Evolutionary conservation across 352 stramenopile species (phyloP), one percentile per base, ranked within the genome.

Genomic region (Phytophthora brassicae): DNA sequence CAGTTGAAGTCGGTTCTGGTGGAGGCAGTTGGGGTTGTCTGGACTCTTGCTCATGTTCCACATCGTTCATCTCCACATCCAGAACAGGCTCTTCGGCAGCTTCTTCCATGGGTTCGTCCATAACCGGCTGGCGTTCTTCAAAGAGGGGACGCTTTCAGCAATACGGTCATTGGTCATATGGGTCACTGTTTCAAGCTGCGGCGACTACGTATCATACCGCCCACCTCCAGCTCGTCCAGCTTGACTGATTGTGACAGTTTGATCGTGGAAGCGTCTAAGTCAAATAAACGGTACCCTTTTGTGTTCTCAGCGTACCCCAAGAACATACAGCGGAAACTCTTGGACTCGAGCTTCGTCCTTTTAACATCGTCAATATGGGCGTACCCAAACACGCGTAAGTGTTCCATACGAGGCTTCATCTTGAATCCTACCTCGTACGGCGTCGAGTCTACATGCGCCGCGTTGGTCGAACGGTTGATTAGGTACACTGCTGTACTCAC

Each of bases 401-500:
- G 26, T 9, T 31, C 26, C 26, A 31, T 8, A 8, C 26, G 26
- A 9, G 58, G 51, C 9, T 60, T 60, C 13, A 29, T 17, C 19
- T 61, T 63, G 24, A 65, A 67, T 6, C 11, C 59, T 16, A 67
- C 1, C 33, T 79, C 55, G 26, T 53, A 70, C 28, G 71, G 58
- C 5, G 64, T 75, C 2, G 4, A 33, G 6, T 28, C 20, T 16
- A 35, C 20, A 3, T 38, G 8, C 19, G 4, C 5, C 0, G 13
- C 49, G 43, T 56, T 68, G 0, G 49, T 44, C 2, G 64, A 45
- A 4, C 61, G 31, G 41, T 74, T 77, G 17, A 74, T 45, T 0
- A 76, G 11, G 36, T 75, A 74, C 3, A 70, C 48, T 1, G 62
- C 57, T 13, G 58, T 78, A 39, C 57, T 69, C 0, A 74, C 49